Base-by-base conservation (phyloP, 2,329 filamentous ascomycete genomes). In the Zasmidium angulare region DNA sequence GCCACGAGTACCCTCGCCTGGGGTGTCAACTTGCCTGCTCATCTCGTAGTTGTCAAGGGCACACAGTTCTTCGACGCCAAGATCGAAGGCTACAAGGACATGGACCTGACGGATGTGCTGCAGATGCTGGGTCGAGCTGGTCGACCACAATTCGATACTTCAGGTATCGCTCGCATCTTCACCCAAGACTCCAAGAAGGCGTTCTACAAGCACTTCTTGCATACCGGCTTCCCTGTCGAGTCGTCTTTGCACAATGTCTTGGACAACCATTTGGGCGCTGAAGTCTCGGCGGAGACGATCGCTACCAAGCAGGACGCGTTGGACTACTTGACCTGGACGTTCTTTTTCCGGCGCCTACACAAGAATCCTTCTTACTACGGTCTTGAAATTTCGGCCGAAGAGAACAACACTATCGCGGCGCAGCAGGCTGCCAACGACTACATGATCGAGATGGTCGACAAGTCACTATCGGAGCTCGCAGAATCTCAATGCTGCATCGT, bases 311-410 rank as follows among this genome's bases (percentile, higher is more conserved):
- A 99, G 76, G 95, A 99, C 76, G 95, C 95, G 0, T 83, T 99
- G 2, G 96, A 99, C 75, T 99, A 99, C 72, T 79, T 99, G 55
- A 99, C 95, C 0, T 99, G 96, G 95, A 99, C 96, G 0, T 99
- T 99, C 80, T 99, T 99, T 84, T 99, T 99, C 83, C 86, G 96
- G 2, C 84, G 95, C 11, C 79, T 99, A 43, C 95, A 99, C 80
- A 99, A 99, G 81, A 99, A 99, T 69, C 95, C 95, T 1, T 96
- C 93, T 0, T 99, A 96, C 78, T 99, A 99, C 68, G 96, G 96
- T 0, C 86, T 99, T 0, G 90, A 97, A 72, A 95, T 99, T 48
- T 91, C 90, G 0, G 89, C 90, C 0, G 93, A 97, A 68, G 92
- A 97, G 68, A 92, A 97, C 76, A 96, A 92, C 72, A 93, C 89